Conservation (phyloP, 495 filamentous ascomycete genomes). For the Halenospora varia region DNA sequence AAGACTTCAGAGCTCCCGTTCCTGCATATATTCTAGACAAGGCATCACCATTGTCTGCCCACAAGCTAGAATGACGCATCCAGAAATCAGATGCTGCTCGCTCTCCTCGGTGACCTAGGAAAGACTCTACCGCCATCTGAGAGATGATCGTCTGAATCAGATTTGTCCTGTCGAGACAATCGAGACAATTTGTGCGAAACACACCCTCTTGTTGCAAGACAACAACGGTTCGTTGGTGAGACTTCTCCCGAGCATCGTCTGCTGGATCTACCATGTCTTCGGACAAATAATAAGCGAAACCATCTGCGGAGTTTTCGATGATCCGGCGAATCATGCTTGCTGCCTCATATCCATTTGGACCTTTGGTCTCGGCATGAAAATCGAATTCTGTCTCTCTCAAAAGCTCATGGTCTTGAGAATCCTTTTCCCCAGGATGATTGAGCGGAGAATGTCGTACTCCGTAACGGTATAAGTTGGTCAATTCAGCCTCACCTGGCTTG, state of each 20-base stretch:
- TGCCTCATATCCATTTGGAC: conserved; percentile 81
- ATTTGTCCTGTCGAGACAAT: conserved; percentile 95
- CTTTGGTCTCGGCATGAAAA: conserved; percentile 91
- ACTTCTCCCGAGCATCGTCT: conserved; percentile 28
- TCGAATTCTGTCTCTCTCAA: conserved; percentile 82
- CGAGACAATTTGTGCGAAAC: conserved; percentile 93
- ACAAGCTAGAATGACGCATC: conserved; percentile 83
- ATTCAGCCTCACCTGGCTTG: conserved; percentile 76
- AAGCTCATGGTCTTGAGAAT: conserved; percentile 60
- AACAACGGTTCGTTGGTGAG: conserved; percentile 52
- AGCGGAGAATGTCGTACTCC: conserved; percentile 70
- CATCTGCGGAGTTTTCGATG: conserved; percentile 71
- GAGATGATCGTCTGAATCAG: conserved; percentile 94
- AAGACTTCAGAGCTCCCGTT: conserved; percentile 91
- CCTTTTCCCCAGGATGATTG: conserved; percentile 41
- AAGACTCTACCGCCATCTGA: conserved; percentile 74
- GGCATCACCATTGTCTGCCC: conserved; percentile 98
- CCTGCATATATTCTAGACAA: conserved; percentile 95
- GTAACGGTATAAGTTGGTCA: conserved; percentile 71
- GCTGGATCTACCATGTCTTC: conserved; percentile 55
- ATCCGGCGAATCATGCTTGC: conserved; percentile 71
- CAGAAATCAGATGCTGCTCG: conserved; percentile 73
- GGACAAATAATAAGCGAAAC: conserved; percentile 87
- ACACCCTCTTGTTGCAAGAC: conserved; percentile 89
- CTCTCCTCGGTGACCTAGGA: conserved; percentile 45